Percentiles rank a stretch among this genome's conserved stretches.
phyloP scores from a whole-genome alignment of 371 early-diverging fungal species.

The Thermomucor indicae-seudaticae region DNA sequence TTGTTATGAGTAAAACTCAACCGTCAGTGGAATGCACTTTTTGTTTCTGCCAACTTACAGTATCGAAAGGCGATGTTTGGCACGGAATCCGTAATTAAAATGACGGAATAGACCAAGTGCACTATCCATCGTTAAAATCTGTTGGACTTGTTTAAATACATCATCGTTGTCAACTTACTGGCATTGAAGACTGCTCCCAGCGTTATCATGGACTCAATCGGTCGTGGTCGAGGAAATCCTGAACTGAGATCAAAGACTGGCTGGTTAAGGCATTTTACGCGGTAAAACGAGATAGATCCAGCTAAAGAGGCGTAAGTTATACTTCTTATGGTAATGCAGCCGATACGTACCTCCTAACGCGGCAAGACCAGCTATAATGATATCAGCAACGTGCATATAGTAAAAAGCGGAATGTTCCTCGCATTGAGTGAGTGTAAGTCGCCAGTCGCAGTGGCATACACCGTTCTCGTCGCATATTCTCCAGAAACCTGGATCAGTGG shows the following conservation, averaged over 20 bases:
- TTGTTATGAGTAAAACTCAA: neutral
- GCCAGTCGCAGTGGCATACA: conserved; percentile 22
- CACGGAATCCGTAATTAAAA: conserved; percentile 14
- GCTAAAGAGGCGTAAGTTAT: conserved; percentile 6
- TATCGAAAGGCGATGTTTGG: conserved; percentile 17
- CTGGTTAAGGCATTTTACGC: conserved; percentile 8
- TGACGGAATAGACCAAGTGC: conserved; percentile 16
- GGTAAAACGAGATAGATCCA: conserved; percentile 6
- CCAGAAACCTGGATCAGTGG: conserved; percentile 8
- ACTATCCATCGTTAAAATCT: conserved; percentile 9
- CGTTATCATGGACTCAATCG: conserved; percentile 12
- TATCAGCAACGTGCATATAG: too few relatives aligned
- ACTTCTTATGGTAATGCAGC: neutral
- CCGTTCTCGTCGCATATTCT: conserved; percentile 12
- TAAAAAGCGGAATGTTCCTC: conserved; percentile 5
- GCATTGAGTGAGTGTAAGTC: conserved; percentile 12
- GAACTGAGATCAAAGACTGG: conserved; percentile 8
- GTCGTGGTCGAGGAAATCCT: conserved; percentile 17
- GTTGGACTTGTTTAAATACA: conserved; percentile 5
- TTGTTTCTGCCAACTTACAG: conserved; percentile 9
- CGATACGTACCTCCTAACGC: too few relatives aligned
- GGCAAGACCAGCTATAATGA: too few relatives aligned
- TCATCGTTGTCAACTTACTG: conserved; percentile 7
- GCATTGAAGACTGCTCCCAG: conserved; percentile 14
- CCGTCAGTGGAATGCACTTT: neutral